Percentiles rank a stretch among this genome's conserved stretches.
Conservation (phyloP, 352 stramenopile genomes). For the Phytophthora brassicae region DNA sequence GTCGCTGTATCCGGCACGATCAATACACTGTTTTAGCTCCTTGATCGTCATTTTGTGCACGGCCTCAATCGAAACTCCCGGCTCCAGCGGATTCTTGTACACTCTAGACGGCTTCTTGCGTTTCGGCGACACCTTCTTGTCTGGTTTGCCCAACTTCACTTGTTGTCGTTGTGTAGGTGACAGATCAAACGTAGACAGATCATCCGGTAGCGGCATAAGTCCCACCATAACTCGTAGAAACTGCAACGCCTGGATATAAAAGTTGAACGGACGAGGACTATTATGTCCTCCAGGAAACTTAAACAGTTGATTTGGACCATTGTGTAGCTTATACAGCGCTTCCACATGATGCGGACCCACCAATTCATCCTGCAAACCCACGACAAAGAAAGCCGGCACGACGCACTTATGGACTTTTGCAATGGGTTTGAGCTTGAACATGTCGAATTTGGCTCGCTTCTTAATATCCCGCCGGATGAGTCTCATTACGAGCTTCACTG, state of each 20-base stretch:
- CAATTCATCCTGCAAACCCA: slow-evolving; percentile 77
- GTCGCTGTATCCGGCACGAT: slow-evolving; percentile 69
- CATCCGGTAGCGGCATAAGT: slow-evolving; percentile 59
- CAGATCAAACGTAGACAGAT: slow-evolving; percentile 52
- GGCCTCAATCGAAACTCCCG: slow-evolving; percentile 54
- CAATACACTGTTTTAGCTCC: slow-evolving; percentile 77
- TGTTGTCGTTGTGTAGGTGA: slow-evolving; percentile 36
- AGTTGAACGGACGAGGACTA: slow-evolving; percentile 70
- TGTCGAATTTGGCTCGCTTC: slow-evolving; percentile 82
- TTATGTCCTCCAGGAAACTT: slow-evolving; percentile 83
- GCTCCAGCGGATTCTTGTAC: slow-evolving; percentile 69
- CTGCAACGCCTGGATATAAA: slow-evolving; percentile 78
- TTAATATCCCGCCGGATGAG: slow-evolving; percentile 82
- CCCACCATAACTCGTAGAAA: slow-evolving; percentile 83
- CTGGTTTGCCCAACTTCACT: slow-evolving; percentile 4
- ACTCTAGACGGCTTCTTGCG: slow-evolving; percentile 44
- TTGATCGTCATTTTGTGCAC: slow-evolving; percentile 78
- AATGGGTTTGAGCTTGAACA: slow-evolving; percentile 87
- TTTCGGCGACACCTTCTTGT: slow-evolving; percentile 24
- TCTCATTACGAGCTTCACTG: slow-evolving; percentile 81
- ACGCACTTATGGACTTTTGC: slow-evolving; percentile 68
- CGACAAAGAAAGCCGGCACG: slow-evolving; percentile 79
- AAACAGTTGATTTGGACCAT: slow-evolving; percentile 80
- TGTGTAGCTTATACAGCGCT: slow-evolving; percentile 71
- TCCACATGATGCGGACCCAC: slow-evolving; percentile 77